Percentiles rank a stretch among this genome's conserved stretches.
These are phyloP conservation scores for Fusarium xyrophilum DNA, from an alignment of 2,329 filamentous ascomycete species.

Conservation along the genomic window DNA sequence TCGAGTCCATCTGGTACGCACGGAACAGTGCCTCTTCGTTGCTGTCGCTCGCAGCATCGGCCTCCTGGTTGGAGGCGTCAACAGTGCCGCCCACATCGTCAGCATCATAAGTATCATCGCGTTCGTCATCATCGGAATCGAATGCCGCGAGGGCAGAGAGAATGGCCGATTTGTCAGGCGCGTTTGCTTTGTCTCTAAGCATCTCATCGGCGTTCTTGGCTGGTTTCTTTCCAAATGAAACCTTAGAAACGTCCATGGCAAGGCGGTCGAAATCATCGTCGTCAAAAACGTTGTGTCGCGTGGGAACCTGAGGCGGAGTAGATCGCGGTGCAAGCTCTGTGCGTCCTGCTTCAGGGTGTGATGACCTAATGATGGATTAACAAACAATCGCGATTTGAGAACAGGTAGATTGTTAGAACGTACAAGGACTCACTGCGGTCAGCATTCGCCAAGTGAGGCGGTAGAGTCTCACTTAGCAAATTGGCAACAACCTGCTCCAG, in stretches of 20 bases:
- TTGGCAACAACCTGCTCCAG: conserved; percentile 82
- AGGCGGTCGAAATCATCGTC: conserved; percentile 80
- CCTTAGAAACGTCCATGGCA: conserved; percentile 66
- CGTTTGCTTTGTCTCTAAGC: conserved; percentile 67
- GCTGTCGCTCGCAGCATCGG: conserved; percentile 55
- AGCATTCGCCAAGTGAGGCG: conserved; percentile 67
- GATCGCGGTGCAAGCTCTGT: conserved; percentile 62
- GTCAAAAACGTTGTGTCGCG: conserved; percentile 78
- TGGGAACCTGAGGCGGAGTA: conserved; percentile 63
- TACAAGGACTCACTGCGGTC: conserved; percentile 71
- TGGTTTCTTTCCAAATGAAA: conserved; percentile 80
- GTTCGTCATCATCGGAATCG: conserved; percentile 93
- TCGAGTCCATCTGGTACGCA: conserved; percentile 69
- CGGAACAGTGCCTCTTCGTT: conserved; percentile 78
- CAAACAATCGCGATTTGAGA: neutral
- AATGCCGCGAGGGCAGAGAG: conserved; percentile 87
- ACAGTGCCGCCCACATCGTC: conserved; percentile 91
- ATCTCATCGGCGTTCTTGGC: conserved; percentile 74
- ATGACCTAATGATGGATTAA: conserved; percentile 42
- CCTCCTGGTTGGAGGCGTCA: conserved; percentile 69
- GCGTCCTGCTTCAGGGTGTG: conserved; percentile 37
- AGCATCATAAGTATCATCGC: conserved; percentile 94
- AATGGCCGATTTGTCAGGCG: conserved; percentile 83
- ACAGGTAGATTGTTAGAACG: conserved; percentile 34
- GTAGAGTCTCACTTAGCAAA: conserved; percentile 78